Evolutionary conservation across 2,329 filamentous ascomycete genomes (phyloP), one percentile per base, ranked within the genome.

Genomic region (Claviceps maximensis): DNA sequence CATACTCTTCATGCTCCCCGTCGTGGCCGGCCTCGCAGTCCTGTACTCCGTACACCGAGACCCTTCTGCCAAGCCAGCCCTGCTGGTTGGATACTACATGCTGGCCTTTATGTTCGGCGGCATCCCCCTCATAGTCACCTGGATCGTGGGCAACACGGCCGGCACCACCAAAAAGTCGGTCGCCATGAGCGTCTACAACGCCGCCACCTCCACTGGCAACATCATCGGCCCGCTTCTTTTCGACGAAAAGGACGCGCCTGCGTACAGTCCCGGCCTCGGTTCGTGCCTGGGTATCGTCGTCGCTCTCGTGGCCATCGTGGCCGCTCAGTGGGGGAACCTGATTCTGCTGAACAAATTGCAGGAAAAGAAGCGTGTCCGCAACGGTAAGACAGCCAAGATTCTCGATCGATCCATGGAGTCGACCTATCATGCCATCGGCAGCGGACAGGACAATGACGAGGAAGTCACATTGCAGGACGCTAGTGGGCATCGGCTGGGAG

Each of bases 61-160:
- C 61, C 61, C 54, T 1, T 60, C 65, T 0, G 63, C 67, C 1
- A 63, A 54, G 51, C 55, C 52, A 27, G 44, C 73, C 0, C 66
- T 84, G 2, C 69, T 86, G 2, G 75, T 71, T 0, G 81, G 76
- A 0, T 86, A 85, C 63, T 86, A 86, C 58, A 69, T 86, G 2
- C 72, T 85, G 0, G 77, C 80, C 0, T 86, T 85, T 63, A 68
- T 86, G 9, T 86, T 81, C 56, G 80, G 80, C 1, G 79, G 76
- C 1, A 84, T 83, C 58, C 82, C 82, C 0, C 69, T 87, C 10
- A 77, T 84, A 27, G 78, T 86, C 0, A 75, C 79, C 0, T 87
- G 83, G 83, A 81, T 86, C 54, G 74, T 86, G 6, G 80, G 77
- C 8, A 87, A 87, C 63, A 85, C 81, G 0, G 83, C 74, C 0